Evolutionary conservation across 2,329 filamentous ascomycete genomes (phyloP), one percentile per base, ranked within the genome.

Genomic region (Grosmannia penicillata): DNA sequence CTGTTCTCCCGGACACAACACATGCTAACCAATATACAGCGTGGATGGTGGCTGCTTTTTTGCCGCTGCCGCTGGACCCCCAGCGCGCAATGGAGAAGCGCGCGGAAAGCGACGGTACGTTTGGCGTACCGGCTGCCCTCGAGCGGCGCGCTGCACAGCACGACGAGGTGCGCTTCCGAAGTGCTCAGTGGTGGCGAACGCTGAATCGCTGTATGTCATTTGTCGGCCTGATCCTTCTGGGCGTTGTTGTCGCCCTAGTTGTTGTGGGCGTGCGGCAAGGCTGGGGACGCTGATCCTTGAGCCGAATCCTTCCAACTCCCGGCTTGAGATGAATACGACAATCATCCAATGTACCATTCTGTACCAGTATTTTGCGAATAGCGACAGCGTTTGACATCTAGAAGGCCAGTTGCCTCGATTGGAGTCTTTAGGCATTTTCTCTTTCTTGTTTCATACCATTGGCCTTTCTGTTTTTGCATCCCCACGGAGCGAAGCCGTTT

Each of bases 41-140:
- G 39, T 93, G 84, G 84, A 82, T 89, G 61, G 64, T 85, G 45
- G 85, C 78, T 2, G 72, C 83, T 1, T 67, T 87, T 38, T 62
- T 91, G 11, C 82, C 82, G 1, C 58, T 93, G 7, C 82, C 82
- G 9, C 61, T 62, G 2, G 67, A 68, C 39, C 70, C 75, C 8
- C 58, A 63, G 17, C 49, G 58, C 1, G 60, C 68, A 15, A 70
- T 74, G 55, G 60, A 65, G 28, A 66, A 77, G 50, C 55, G 50
- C 22, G 51, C 60, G 33, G 54, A 55, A 38, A 63, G 57, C 50
- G 43, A 54, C 38, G 63, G 57, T 49, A 41, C 60, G 21, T 50
- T 62, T 22, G 57, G 60, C 26, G 49, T 60, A 17, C 56, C 56
- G 10, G 54, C 58, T 9, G 54, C 56, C 27, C 48, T 57, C 15